phyloP scores from a whole-genome alignment of 75 land plant species.

The Pinus taeda region DNA sequence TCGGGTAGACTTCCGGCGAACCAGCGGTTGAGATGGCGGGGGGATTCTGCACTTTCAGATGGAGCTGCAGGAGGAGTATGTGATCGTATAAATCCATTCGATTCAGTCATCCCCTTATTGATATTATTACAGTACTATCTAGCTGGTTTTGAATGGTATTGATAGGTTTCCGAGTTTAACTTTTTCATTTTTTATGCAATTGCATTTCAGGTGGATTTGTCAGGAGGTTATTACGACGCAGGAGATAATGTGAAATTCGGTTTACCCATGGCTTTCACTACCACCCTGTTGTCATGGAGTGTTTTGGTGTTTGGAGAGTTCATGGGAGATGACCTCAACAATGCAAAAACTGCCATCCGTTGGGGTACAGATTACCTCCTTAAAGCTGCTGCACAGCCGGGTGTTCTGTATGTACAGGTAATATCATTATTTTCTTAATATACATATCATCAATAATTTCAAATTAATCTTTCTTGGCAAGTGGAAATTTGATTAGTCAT shows the following conservation, averaged over 20 bases:
- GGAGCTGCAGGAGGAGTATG: slow-evolving; percentile 20
- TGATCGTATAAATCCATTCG: background rate
- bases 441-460: too few relatives aligned
- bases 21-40: slow-evolving; percentile 36
- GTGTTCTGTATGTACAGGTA: slow-evolving; percentile 67
- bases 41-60: slow-evolving; percentile 29
- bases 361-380: slow-evolving; percentile 86
- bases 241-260: slow-evolving; percentile 93
- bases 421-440: background rate
- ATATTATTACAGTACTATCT: background rate
- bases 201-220: slow-evolving; percentile 45
- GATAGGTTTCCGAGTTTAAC: slow-evolving; percentile 17
- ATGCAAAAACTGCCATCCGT: slow-evolving; percentile 46
- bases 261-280: slow-evolving; percentile 92
- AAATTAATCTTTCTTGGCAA: too few relatives aligned
- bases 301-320: slow-evolving; percentile 60
- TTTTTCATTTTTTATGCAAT: too few relatives aligned
- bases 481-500: too few relatives aligned
- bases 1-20: slow-evolving; percentile 28
- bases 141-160: slow-evolving; percentile 77
- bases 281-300: slow-evolving; percentile 90
- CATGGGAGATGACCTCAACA: slow-evolving; percentile 29
- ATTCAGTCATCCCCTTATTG: background rate
- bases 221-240: slow-evolving; percentile 95
- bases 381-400: slow-evolving; percentile 65